phyloP scores from a whole-genome alignment of 441 rosid genomes.

The Omphalea diandra region DNA sequence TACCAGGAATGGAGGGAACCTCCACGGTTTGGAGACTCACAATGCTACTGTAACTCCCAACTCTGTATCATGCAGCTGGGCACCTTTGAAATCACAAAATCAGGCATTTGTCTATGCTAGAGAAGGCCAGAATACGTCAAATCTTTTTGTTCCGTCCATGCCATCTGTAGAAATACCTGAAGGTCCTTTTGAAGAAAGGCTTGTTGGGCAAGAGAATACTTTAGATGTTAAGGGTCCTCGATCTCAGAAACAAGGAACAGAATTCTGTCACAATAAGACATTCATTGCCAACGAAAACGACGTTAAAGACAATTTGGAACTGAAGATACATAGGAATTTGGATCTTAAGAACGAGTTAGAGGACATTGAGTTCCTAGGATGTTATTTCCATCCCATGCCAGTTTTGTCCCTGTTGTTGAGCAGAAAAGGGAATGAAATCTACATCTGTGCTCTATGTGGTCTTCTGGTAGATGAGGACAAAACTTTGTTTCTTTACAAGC shows the following conservation, averaged over 20 bases:
- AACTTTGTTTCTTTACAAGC: conserved; percentile 66
- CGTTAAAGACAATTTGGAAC: conserved; percentile 32
- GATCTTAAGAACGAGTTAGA: conserved; percentile 44
- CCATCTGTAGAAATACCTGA: conserved; percentile 31
- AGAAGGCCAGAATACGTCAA: conserved; percentile 28
- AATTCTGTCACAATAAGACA: conserved; percentile 24
- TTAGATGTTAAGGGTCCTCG: conserved; percentile 26
- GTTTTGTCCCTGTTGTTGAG: conserved; percentile 54
- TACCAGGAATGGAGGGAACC: conserved; percentile 30
- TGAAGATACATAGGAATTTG: conserved; percentile 36
- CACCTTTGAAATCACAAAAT: conserved; percentile 23
- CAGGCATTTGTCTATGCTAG: conserved; percentile 25
- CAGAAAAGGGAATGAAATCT: conserved; percentile 50
- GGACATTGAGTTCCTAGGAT: conserved; percentile 59
- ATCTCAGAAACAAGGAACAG: conserved; percentile 31
- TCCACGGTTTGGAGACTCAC: conserved; percentile 25
- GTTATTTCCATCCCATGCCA: conserved; percentile 75
- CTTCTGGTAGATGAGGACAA: conserved; percentile 38
- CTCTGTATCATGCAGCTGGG: conserved; percentile 21
- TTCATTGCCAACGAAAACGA: conserved; percentile 35
- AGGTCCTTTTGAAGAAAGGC: conserved; percentile 27
- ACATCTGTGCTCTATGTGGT: conserved; percentile 64
- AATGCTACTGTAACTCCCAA: conserved; percentile 24
- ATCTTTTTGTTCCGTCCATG: conserved; percentile 29
- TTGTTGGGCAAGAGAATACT: conserved; percentile 26